Base-by-base conservation (phyloP, 2,329 filamentous ascomycete species). In the Periconia macrospinosa region DNA sequence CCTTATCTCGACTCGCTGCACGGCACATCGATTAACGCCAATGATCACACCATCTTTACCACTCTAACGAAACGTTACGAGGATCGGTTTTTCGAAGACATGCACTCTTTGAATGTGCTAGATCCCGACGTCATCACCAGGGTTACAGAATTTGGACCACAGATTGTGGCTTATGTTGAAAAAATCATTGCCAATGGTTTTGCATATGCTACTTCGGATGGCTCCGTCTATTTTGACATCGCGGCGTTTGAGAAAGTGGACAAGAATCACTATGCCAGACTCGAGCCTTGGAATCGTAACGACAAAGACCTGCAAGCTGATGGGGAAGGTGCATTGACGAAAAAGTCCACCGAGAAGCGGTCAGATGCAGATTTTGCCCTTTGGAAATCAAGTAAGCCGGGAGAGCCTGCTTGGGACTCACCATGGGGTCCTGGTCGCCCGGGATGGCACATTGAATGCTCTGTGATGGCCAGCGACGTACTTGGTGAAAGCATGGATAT, bases 401-500 rank as follows among this genome's bases (percentile, higher is more conserved):
- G 93, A 42, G 93, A 97, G 79, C 93, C 93, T 0, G 89, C 85
- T 60, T 97, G 93, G 93, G 81, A 86, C 6, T 94, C 89, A 63
- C 86, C 86, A 3, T 97, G 93, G 92, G 92, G 93, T 5, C 81
- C 86, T 52, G 92, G 92, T 5, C 82, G 93, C 43, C 93, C 93
- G 1, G 93, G 93, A 17, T 97, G 93, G 93, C 93, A 97, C 69
- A 97, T 97, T 67, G 92, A 97, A 77, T 97, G 93, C 85, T 92
- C 89, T 1, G 92, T 92, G 15, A 97, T 97, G 93, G 92, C 92
- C 0, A 93, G 90, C 2, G 90, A 92, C 59, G 83, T 92, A n/a
- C 78, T 97, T 1, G 92, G 92, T 6, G 81, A 86, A 27, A 83
- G 87, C 56, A 92, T 97, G 80, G 93, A 97, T 71, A 90, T 97